Evolutionary conservation across 2,329 filamentous ascomycete genomes (phyloP), one percentile per base, ranked within the genome.

Genomic region (Exophiala oligosperma): DNA sequence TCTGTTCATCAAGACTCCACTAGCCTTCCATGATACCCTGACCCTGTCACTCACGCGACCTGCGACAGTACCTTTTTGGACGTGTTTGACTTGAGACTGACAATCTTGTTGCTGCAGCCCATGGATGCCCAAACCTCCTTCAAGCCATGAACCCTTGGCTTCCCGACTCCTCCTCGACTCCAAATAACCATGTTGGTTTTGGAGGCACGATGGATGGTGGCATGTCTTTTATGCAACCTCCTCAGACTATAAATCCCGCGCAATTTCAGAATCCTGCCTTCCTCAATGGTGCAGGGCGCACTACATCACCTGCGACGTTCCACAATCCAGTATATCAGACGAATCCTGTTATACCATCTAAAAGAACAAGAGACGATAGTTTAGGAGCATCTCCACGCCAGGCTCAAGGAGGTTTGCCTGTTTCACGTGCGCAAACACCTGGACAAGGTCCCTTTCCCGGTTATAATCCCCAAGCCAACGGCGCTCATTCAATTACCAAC

Each of bases 391-490:
- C 92, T 32, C 92, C 93, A 53, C 84, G 87, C 69, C 89, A 88
- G 70, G 86, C 88, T 56, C 84, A 88, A 4, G 85, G 84, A 64
- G 89, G 89, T 76, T 76, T 91, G 29, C 89, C 90, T 49, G 86
- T 85, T 24, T 95, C 93, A 75, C 90, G 93, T 74, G 93, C 93
- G 67, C 92, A 96, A 72, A 97, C 93, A 29, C 93, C 93, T 35
- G 90, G 91, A 69, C 90, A 93, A 71, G 83, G 86, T 62, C 82
- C 83, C 52, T 92, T 87, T 68, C 80, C 87, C 28, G 85, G 85
- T 64, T 93, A 88, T 73, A 89, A 87, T 70, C 82, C 81, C 60
- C 84, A 83, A 68, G 77, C 79, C 62, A 86, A 87, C 72, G 80
- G 80, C 49, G 83, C 81, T 68, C 84, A 84, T 70, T 84, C 83